These are phyloP conservation scores for Scedosporium aurantiacum DNA, from an alignment of 2,329 filamentous ascomycete genomes.

Conservation along the genomic window DNA sequence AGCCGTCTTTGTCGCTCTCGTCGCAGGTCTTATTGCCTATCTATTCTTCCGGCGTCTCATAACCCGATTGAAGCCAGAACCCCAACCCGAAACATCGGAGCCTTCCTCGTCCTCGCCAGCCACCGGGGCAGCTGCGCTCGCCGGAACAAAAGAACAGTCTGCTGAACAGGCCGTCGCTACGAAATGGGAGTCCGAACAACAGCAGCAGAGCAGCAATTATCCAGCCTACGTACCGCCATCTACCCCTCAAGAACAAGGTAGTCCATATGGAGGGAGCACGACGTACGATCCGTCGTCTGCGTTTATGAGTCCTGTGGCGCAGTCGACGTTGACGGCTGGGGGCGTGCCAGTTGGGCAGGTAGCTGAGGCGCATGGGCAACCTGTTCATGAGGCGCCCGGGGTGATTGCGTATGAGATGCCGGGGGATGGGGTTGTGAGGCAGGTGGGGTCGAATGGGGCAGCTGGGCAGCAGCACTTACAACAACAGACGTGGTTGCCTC, in stretches of 20 bases:
- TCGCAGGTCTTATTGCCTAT: slow-evolving; percentile 5
- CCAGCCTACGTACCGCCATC: background rate
- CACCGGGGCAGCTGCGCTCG: background rate
- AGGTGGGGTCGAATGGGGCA: background rate
- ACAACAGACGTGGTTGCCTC: background rate
- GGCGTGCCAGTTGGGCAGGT: background rate
- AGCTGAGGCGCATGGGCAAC: background rate
- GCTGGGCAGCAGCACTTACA: background rate
- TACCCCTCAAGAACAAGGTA: background rate
- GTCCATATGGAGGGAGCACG: background rate
- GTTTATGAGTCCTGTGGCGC: background rate
- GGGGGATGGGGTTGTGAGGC: background rate
- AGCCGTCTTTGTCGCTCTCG: background rate
- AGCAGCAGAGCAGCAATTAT: background rate
- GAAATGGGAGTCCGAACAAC: background rate
- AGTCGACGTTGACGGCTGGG: background rate
- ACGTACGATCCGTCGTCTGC: background rate
- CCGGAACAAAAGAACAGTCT: background rate
- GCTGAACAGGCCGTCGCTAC: background rate
- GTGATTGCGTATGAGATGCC: slow-evolving; percentile 2
- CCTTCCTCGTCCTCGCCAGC: background rate
- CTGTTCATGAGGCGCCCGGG: background rate
- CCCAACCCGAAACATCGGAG: background rate
- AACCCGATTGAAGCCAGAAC: background rate
- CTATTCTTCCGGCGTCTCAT: slow-evolving; percentile 6